phyloP scores from a whole-genome alignment of 2,329 filamentous ascomycete genomes.

The Bipolaris cookei region DNA sequence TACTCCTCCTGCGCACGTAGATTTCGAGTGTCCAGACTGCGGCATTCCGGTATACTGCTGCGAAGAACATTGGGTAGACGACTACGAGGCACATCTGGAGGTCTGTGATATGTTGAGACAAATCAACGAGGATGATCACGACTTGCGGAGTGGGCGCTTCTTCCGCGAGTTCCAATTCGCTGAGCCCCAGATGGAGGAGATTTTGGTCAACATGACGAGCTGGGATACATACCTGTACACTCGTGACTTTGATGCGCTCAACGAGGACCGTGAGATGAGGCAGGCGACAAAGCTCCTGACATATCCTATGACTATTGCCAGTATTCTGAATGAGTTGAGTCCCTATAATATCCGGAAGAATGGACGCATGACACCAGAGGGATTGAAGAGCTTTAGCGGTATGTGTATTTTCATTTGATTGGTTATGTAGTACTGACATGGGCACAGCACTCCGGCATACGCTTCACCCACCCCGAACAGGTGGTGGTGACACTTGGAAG shows the following conservation, averaged over 20 bases:
- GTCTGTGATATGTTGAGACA: slow-evolving; percentile 90
- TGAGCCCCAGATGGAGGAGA: slow-evolving; percentile 86
- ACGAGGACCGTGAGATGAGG: slow-evolving; percentile 86
- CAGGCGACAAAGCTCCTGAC: slow-evolving; percentile 93
- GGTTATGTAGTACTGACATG: slow-evolving; percentile 17
- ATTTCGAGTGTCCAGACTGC: slow-evolving; percentile 96
- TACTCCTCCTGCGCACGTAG: slow-evolving; percentile 77
- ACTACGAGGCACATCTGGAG: slow-evolving; percentile 90
- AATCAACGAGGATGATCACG: slow-evolving; percentile 98
- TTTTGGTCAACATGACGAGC: slow-evolving; percentile 94
- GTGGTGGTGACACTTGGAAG: slow-evolving; percentile 75
- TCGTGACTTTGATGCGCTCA: slow-evolving; percentile 86
- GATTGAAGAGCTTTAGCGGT: slow-evolving; percentile 93
- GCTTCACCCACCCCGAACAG: slow-evolving; percentile 82
- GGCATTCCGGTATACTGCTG: slow-evolving; percentile 93
- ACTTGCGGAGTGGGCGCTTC: slow-evolving; percentile 84
- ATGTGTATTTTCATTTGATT: slow-evolving; percentile 47
- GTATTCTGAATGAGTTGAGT: slow-evolving; percentile 90
- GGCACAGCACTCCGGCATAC: slow-evolving; percentile 83
- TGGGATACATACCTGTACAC: slow-evolving; percentile 98
- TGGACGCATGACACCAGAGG: slow-evolving; percentile 81
- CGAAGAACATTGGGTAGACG: slow-evolving; percentile 93
- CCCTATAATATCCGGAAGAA: slow-evolving; percentile 82
- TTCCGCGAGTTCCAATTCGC: slow-evolving; percentile 96
- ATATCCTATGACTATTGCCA: slow-evolving; percentile 90